Evolutionary conservation across 768 basidiomycete species (phyloP).

Genomic region (Suillus subluteus): DNA sequence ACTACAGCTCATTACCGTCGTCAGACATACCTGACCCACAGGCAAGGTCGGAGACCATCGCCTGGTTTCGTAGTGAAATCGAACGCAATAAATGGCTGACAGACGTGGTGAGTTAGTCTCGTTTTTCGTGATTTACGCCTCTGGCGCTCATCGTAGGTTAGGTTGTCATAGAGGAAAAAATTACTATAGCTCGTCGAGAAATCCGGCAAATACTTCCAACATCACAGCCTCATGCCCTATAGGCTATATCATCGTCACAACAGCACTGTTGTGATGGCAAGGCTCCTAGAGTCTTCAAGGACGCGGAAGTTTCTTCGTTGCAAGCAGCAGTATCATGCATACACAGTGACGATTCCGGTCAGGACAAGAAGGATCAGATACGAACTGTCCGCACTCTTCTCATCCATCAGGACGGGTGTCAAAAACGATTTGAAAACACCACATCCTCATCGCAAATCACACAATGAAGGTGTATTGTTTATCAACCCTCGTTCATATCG

Average conservation of each 20-base stretch:
- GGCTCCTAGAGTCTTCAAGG: neutral
- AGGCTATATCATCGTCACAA: neutral
- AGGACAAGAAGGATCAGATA: neutral
- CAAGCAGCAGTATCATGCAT: neutral
- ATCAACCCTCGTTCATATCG: neutral
- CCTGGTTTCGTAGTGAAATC: constrained; percentile 76
- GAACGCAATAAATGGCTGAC: constrained; percentile 60
- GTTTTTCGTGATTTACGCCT: neutral
- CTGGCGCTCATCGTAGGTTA: constrained; percentile 33
- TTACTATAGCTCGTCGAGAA: constrained; percentile 61
- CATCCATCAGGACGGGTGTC: neutral
- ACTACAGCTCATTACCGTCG: neutral
- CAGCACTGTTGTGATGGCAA: neutral
- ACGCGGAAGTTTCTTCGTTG: neutral
- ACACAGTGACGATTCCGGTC: neutral
- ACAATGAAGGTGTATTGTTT: neutral
- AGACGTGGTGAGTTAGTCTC: constrained; percentile 50
- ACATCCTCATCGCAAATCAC: neutral
- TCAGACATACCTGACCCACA: constrained; percentile 65
- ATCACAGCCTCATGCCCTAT: constrained; percentile 2
- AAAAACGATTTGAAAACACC: neutral
- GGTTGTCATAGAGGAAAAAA: constrained; percentile 62
- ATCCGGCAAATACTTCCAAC: constrained; percentile 59
- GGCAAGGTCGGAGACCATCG: constrained; percentile 66
- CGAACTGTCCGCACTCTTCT: neutral